Evolutionary conservation across 768 basidiomycete genomes (phyloP), one percentile per base, ranked within the genome.

Genomic region (Naematelia aurantialba): DNA sequence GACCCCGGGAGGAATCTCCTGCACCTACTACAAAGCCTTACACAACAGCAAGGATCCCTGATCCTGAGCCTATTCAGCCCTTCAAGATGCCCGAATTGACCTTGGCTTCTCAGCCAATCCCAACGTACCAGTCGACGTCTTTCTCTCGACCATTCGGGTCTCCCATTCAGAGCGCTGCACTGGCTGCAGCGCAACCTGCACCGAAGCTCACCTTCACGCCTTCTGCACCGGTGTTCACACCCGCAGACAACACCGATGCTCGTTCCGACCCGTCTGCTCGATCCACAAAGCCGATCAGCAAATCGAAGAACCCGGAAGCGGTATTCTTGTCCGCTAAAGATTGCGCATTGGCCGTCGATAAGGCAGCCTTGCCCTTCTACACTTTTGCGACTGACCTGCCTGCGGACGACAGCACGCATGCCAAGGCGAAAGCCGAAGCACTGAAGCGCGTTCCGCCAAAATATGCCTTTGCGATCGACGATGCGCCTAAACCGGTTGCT

Each of bases 341-440:
- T 51, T 52, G 62, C 1, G 70, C 70, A 14, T 42, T 69, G 25
- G 55, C 61, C 19, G 57, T 72, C 8, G 56, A 60, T 1, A 65
- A 63, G 52, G 48, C 61, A 2, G 68, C 70, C 42, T 51, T 72
- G 26, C 70, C 70, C 13, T 72, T 72, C 59, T 72, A 60, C 56
- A 66, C 70, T 1, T 72, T 72, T 34, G 62, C 50, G 29, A 14
- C 63, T 31, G 17, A 55, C 11, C 24, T 47, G 44, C 55, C 57
- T 4, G 19, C 45, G 10, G 55, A 60, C 10, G 54, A 56, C n/a
- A 47, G 17, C 5, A 22, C n/a, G 52, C n/a, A 39, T 25, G 62
- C 56, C 19, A 61, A 60, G 31, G 46, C 55, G 5, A 52, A 61
- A 46, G 65, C 63, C 5, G 13, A 26, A 47, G 46, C 25, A 47